Evolutionary conservation across 305 asterid species (phyloP).

Genomic region (Fraxinus sp.): DNA sequence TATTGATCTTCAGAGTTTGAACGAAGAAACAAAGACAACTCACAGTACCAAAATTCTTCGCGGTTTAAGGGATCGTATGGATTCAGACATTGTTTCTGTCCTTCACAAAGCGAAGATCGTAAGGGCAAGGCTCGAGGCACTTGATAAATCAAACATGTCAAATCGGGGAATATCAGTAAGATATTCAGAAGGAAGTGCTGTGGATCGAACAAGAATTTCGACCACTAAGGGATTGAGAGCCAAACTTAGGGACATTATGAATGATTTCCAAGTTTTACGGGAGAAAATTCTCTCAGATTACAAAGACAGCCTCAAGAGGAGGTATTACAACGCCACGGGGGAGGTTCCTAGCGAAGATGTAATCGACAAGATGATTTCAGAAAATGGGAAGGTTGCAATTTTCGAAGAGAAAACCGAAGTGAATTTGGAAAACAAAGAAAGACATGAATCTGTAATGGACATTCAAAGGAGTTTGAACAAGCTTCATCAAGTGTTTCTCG

Average conservation of each 20-base stretch:
- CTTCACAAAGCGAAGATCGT: conserved; percentile 62
- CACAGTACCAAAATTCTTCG: conserved; percentile 69
- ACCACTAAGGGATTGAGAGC: conserved; percentile 60
- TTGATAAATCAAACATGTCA: conserved; percentile 53
- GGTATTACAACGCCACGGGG: conserved; percentile 65
- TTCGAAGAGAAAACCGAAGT: conserved; percentile 36
- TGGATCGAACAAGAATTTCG: conserved; percentile 61
- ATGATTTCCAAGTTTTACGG: conserved; percentile 62
- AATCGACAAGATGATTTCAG: conserved; percentile 59
- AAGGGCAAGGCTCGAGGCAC: conserved; percentile 53
- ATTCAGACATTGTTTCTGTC: conserved; percentile 67
- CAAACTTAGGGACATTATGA: conserved; percentile 69
- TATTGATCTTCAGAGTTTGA: conserved; percentile 57
- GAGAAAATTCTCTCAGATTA: conserved; percentile 60
- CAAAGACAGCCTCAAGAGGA: conserved; percentile 65
- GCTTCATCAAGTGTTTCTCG: conserved; percentile 88
- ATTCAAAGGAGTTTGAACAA: conserved; percentile 77
- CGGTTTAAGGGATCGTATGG: conserved; percentile 75
- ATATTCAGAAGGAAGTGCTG: conserved; percentile 56
- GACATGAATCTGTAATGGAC: conserved; percentile 81
- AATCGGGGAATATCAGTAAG: conserved; percentile 37
- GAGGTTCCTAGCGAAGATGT: conserved; percentile 57
- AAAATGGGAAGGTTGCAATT: conserved; percentile 38
- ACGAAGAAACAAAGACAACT: conserved; percentile 62
- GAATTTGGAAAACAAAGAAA: conserved; percentile 57